These are phyloP conservation scores for Calonectria pauciramosa DNA, from an alignment of 2,329 filamentous ascomycete species.

Conservation along the genomic window DNA sequence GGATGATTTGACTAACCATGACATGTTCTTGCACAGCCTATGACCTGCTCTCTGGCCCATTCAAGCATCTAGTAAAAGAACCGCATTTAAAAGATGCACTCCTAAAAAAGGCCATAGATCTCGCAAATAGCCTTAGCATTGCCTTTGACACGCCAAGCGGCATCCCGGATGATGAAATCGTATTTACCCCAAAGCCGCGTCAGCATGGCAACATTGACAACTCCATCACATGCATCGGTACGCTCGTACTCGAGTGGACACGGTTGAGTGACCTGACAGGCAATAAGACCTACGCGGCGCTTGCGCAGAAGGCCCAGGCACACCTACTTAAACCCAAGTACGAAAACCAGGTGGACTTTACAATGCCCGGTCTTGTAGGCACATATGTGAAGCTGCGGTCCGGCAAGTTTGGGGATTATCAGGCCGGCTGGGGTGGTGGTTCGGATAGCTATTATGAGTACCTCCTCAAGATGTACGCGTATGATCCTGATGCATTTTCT, in stretches of 20 bases:
- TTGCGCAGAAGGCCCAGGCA: conserved; percentile 30
- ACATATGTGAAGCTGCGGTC: conserved; percentile 23
- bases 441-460: conserved; percentile 41
- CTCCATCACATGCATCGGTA: conserved; percentile 37
- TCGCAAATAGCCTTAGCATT: conserved; percentile 34
- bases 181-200: conserved; percentile 27
- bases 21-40: conserved; percentile 19
- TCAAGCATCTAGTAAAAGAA: conserved; percentile 24
- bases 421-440: conserved; percentile 37
- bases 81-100: not conserved
- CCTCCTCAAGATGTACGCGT: conserved; percentile 42
- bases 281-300: conserved; percentile 27
- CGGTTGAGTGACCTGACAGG: conserved; percentile 32
- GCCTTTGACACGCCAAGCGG: conserved; percentile 39
- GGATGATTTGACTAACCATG: not conserved
- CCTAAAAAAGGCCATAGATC: not conserved
- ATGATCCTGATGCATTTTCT: conserved; percentile 28
- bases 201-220: conserved; percentile 33
- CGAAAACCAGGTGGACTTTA: not conserved
- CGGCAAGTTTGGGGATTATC: conserved; percentile 35
- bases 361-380: conserved; percentile 29
- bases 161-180: conserved; percentile 36
- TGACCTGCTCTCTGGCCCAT: conserved; percentile 31
- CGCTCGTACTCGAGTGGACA: conserved; percentile 38
- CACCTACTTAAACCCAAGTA: conserved; percentile 34